phyloP scores from a whole-genome alignment of 2,329 filamentous ascomycete species.

The Penicillium freii region DNA sequence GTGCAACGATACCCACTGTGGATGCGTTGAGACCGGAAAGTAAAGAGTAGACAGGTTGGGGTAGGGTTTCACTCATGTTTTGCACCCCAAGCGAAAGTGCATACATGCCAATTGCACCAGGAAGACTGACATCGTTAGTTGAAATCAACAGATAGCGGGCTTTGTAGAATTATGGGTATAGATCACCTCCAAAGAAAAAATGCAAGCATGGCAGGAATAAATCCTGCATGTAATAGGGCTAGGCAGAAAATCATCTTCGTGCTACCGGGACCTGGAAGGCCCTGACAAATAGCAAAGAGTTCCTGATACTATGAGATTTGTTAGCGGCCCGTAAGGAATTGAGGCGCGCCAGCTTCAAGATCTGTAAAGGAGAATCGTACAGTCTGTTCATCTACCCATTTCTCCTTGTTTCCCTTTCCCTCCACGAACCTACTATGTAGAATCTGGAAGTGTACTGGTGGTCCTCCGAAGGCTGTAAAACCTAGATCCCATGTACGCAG shows the following conservation, averaged over 20 bases:
- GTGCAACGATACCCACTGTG: slow-evolving; percentile 68
- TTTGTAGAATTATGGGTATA: not conserved
- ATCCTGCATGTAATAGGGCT: slow-evolving; percentile 61
- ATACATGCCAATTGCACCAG: slow-evolving; percentile 69
- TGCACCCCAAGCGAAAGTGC: slow-evolving; percentile 64
- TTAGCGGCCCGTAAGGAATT: not conserved
- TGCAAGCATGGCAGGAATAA: slow-evolving; percentile 56
- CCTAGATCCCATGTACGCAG: slow-evolving; percentile 58
- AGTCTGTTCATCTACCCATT: slow-evolving; percentile 69
- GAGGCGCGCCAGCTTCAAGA: not conserved
- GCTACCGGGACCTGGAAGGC: slow-evolving; percentile 64
- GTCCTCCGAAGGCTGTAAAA: slow-evolving; percentile 65
- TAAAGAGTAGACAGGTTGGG: slow-evolving; percentile 63
- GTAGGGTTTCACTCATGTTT: slow-evolving; percentile 58
- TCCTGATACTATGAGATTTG: slow-evolving; percentile 60
- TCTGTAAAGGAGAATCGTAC: slow-evolving; percentile 39
- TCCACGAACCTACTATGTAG: slow-evolving; percentile 62
- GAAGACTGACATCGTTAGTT: slow-evolving; percentile 49
- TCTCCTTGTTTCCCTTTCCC: slow-evolving; percentile 42
- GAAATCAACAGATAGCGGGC: not conserved
- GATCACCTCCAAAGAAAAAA: slow-evolving; percentile 64
- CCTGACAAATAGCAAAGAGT: slow-evolving; percentile 67
- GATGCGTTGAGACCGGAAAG: slow-evolving; percentile 70
- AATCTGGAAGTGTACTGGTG: slow-evolving; percentile 69
- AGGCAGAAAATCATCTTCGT: slow-evolving; percentile 73